Conservation (phyloP, 345 rosid genomes). For the Alliaria petiolata region DNA sequence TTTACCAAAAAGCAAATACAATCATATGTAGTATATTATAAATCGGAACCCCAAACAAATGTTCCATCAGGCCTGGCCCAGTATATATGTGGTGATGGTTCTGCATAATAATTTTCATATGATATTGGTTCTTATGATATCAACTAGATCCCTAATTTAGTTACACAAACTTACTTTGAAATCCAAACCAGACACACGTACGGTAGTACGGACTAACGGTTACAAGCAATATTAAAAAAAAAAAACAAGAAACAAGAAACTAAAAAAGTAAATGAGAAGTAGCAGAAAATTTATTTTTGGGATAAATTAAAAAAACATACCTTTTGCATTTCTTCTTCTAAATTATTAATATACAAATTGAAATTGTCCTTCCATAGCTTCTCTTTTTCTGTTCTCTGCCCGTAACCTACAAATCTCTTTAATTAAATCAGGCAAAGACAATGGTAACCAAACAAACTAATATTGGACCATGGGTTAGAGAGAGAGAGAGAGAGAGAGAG, state of each 20-base stretch:
- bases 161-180: neutral
- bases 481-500: neutral
- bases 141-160: neutral
- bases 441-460: conserved; percentile 45
- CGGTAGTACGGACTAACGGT: conserved; percentile 16
- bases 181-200: conserved; percentile 18
- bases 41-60: neutral
- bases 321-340: conserved; percentile 47
- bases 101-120: neutral
- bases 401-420: conserved; percentile 42
- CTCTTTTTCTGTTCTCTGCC: conserved; percentile 31
- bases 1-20: neutral
- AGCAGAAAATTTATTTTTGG: neutral
- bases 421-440: conserved; percentile 42
- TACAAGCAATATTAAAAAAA: conserved; percentile 9
- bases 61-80: neutral
- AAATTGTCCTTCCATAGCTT: conserved; percentile 13
- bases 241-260: conserved; percentile 14
- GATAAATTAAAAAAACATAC: conserved; percentile 25
- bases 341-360: neutral
- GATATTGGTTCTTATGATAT: neutral
- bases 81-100: neutral
- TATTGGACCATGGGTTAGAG: conserved; percentile 30
- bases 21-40: neutral
- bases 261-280: conserved; percentile 12